A percentile compares a stretch with the other conserved stretches of the same genome.
These are phyloP conservation scores for Amanita molliuscula DNA, from an alignment of 768 basidiomycete species.

Conservation along the genomic window DNA sequence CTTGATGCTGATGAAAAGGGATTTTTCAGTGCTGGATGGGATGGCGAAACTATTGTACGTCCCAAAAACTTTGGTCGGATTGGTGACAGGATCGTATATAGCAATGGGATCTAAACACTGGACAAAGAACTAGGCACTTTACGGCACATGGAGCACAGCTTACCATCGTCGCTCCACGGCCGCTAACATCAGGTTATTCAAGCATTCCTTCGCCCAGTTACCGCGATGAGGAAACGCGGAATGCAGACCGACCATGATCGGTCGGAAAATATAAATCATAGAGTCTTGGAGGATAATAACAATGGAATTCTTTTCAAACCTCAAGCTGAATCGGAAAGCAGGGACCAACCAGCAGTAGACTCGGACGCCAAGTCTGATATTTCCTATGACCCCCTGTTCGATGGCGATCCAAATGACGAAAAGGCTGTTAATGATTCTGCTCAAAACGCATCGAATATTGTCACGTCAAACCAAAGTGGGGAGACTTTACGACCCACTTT, in stretches of 20 bases:
- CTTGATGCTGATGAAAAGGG: conserved; percentile 76
- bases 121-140: conserved; percentile 66
- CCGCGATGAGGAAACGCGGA: neutral
- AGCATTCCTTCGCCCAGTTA: conserved; percentile 13
- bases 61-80: conserved; percentile 5
- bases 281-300: neutral
- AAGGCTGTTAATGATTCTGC: conserved; percentile 6
- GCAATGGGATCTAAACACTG: conserved; percentile 99
- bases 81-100: conserved; percentile 18
- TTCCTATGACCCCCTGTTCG: conserved; percentile 85
- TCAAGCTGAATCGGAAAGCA: conserved; percentile 9
- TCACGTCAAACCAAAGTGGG: conserved; percentile 10
- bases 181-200: conserved; percentile 32
- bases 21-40: conserved; percentile 91
- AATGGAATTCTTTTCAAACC: neutral
- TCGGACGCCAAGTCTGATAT: conserved; percentile 67
- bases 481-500: conserved; percentile 18
- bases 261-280: neutral
- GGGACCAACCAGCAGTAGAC: conserved; percentile 16
- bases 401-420: conserved; percentile 59
- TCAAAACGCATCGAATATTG: conserved; percentile 2
- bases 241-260: neutral
- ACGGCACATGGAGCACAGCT: conserved; percentile 80
- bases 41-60: conserved; percentile 77
- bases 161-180: conserved; percentile 69